Percentiles rank a stretch among this genome's conserved stretches.
phyloP scores from a whole-genome alignment of 2,329 filamentous ascomycete genomes.

The Periglandula ipomoeae region DNA sequence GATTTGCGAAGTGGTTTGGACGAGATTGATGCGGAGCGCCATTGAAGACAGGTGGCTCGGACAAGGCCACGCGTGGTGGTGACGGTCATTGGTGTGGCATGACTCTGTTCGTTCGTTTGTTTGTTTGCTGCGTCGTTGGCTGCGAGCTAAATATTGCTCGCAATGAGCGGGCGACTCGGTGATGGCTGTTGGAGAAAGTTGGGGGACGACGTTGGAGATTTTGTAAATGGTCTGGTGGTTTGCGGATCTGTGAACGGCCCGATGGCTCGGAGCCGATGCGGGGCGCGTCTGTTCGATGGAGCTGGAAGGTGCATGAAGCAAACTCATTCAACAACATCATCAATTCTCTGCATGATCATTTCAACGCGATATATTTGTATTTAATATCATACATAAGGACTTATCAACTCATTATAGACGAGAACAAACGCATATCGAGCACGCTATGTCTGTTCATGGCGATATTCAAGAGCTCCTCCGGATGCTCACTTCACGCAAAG shows the following conservation, averaged over 20 bases:
- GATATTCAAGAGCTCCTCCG: conserved; percentile 54
- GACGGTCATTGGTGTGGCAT: conserved; percentile 20
- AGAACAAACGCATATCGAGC: not conserved
- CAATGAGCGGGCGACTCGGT: too few relatives aligned
- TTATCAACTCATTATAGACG: not conserved
- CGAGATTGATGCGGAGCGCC: conserved; percentile 22
- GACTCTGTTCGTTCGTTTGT: not conserved
- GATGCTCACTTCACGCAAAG: conserved; percentile 48
- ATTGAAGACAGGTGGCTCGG: conserved; percentile 12
- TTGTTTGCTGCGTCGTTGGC: too few relatives aligned
- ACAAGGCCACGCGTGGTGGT: conserved; percentile 17
- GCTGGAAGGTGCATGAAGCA: not conserved
- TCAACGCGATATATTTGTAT: not conserved
- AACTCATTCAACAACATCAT: not conserved
- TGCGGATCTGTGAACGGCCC: not conserved
- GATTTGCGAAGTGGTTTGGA: conserved; percentile 13
- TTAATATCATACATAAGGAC: too few relatives aligned
- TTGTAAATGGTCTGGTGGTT: too few relatives aligned
- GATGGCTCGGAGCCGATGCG: not conserved
- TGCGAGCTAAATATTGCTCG: too few relatives aligned
- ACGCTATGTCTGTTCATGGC: conserved; percentile 44
- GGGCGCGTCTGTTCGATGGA: not conserved
- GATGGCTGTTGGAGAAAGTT: too few relatives aligned
- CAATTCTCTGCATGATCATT: not conserved
- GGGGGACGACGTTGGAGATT: too few relatives aligned